A percentile compares a stretch with the other conserved stretches of the same genome.
These are phyloP conservation scores for Exserohilum rostratum DNA, from an alignment of 2,329 filamentous ascomycete genomes.

Conservation along the genomic window DNA sequence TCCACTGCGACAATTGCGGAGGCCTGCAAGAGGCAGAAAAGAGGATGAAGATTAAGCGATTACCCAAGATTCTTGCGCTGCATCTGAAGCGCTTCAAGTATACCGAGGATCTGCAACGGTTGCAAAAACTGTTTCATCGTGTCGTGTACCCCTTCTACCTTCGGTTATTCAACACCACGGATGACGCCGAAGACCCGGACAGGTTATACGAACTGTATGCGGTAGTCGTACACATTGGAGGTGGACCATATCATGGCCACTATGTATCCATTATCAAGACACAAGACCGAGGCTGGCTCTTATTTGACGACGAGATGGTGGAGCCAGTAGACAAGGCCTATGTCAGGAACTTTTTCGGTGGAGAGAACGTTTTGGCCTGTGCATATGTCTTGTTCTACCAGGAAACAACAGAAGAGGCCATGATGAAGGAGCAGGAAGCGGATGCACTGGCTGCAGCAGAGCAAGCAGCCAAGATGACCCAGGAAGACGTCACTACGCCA, in stretches of 20 bases:
- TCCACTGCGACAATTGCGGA: constrained; percentile 96
- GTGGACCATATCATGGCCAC: constrained; percentile 95
- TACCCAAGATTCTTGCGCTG: constrained; percentile 88
- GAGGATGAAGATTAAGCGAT: constrained; percentile 96
- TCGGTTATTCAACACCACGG: constrained; percentile 95
- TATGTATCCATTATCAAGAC: constrained; percentile 99
- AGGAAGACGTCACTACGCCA: constrained; percentile 62
- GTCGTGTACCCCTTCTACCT: constrained; percentile 97
- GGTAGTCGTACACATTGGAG: constrained; percentile 95
- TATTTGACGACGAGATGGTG: constrained; percentile 98
- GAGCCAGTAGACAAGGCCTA: constrained; percentile 97
- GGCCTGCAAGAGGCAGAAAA: constrained; percentile 98
- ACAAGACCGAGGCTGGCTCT: constrained; percentile 89
- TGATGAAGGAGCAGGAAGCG: constrained; percentile 79
- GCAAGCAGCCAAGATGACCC: constrained; percentile 51
- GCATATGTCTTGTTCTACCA: constrained; percentile 98
- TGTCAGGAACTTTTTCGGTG: constrained; percentile 95
- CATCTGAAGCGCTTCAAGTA: constrained; percentile 99
- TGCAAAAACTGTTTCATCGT: constrained; percentile 95
- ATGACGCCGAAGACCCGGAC: constrained; percentile 92
- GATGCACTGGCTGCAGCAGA: constrained; percentile 64
- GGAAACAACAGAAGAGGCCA: constrained; percentile 75
- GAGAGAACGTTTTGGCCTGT: constrained; percentile 81
- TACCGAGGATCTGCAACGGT: constrained; percentile 88
- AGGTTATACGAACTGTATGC: constrained; percentile 95